phyloP scores from a whole-genome alignment of 192 early-diverging fungal species.

The Mortierella hygrophila region DNA sequence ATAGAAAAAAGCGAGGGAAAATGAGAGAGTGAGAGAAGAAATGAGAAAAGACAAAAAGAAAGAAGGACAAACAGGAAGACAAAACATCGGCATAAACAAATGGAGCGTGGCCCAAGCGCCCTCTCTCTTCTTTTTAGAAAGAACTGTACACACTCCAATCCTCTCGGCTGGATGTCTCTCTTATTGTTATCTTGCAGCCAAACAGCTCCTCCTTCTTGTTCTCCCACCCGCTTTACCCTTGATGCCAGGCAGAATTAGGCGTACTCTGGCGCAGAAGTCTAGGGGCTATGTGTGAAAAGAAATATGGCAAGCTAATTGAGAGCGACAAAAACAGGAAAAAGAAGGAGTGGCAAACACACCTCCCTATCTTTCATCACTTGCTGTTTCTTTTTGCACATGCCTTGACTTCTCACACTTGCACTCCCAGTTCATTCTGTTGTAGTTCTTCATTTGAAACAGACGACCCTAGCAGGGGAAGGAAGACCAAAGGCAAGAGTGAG shows the following conservation, averaged over 20 bases:
- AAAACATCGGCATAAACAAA: not conserved
- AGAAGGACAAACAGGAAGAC: not conserved
- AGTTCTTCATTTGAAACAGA: not conserved
- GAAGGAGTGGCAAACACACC: not conserved
- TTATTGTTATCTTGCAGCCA: too few species aligned
- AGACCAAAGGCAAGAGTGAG: too few species aligned
- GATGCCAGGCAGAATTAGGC: too few species aligned
- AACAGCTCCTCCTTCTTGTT: too few species aligned
- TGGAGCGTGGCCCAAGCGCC: not conserved
- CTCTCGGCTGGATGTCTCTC: too few species aligned
- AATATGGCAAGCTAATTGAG: not conserved
- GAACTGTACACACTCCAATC: not conserved
- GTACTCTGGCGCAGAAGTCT: too few species aligned
- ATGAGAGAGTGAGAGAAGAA: not conserved
- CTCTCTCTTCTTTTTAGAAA: not conserved
- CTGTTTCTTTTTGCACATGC: not conserved
- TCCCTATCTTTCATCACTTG: not conserved
- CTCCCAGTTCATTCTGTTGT: not conserved
- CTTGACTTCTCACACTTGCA: not conserved
- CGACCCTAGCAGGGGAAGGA: too few species aligned
- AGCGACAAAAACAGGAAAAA: not conserved
- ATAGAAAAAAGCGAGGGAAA: not conserved
- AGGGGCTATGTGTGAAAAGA: not conserved
- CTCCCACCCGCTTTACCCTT: too few species aligned
- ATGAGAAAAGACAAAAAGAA: not conserved